phyloP scores from a whole-genome alignment of 129 eudicot species.

The Flaveria bidentis region DNA sequence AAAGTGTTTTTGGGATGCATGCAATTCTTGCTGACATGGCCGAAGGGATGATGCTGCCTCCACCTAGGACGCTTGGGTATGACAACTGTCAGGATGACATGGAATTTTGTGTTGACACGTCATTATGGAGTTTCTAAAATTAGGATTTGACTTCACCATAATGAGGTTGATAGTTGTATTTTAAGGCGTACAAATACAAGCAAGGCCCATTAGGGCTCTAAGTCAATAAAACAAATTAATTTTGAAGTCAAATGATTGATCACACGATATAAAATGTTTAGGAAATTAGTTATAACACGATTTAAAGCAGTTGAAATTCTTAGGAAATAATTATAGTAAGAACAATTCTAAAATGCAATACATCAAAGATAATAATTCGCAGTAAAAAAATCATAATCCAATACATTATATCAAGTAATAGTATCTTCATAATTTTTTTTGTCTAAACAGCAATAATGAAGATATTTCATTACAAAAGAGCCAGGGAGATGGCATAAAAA shows the following conservation, averaged over 20 bases:
- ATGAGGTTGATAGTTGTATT: not conserved
- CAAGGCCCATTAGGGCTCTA: not conserved
- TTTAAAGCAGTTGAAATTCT: no score
- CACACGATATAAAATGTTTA: no score
- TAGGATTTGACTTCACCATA: not conserved
- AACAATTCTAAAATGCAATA: no score
- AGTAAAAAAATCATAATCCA: no score
- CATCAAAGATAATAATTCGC: no score
- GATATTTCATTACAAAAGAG: no score
- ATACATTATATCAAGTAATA: no score
- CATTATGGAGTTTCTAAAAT: conserved; percentile 55
- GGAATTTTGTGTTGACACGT: conserved; percentile 43
- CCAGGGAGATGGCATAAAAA: no score
- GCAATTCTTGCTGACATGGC: conserved; percentile 62
- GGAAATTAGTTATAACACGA: no score
- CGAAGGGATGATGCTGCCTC: conserved; percentile 72
- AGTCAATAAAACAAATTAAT: conserved; percentile 7
- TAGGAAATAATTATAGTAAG: no score
- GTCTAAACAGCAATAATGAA: no score
- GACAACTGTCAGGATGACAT: conserved; percentile 40
- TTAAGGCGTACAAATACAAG: not conserved
- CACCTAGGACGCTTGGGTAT: conserved; percentile 40
- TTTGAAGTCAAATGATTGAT: not conserved
- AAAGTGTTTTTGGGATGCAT: conserved; percentile 60
- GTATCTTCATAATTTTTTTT: no score